These are phyloP conservation scores for Circinella umbellata DNA, from an alignment of 371 early-diverging fungal species.

Conservation along the genomic window DNA sequence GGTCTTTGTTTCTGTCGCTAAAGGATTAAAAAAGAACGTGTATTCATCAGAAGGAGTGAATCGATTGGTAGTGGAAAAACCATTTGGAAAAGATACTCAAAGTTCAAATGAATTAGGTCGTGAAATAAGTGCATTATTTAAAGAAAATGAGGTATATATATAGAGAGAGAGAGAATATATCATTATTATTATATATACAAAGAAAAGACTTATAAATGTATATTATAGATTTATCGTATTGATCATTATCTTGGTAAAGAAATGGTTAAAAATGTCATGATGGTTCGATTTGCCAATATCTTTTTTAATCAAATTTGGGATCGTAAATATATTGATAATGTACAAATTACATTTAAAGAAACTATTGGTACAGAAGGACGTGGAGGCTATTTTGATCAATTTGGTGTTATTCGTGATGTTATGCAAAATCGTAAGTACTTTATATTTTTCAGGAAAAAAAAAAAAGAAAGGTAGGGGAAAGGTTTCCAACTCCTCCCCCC, in stretches of 20 bases:
- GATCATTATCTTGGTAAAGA: conserved; percentile 99
- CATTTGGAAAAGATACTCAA: conserved; percentile 95
- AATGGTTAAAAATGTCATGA: conserved; percentile 98
- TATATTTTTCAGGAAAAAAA: too few species aligned
- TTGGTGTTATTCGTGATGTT: conserved; percentile 99
- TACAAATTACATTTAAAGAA: conserved; percentile 99
- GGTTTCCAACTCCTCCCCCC: too few species aligned
- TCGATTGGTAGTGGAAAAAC: conserved; percentile 95
- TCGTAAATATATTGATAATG: conserved; percentile 86
- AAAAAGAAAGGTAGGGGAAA: too few species aligned
- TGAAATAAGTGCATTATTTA: conserved; percentile 76
- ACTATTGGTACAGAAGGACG: conserved; percentile 98
- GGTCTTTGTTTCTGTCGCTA: conserved; percentile 88
- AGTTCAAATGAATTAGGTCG: conserved; percentile 71
- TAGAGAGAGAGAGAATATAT: neutral
- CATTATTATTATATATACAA: neutral
- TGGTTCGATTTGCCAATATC: conserved; percentile 93
- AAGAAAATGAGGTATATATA: conserved; percentile 75
- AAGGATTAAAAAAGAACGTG: conserved; percentile 73
- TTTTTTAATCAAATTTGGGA: conserved; percentile 95
- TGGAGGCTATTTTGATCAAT: conserved; percentile 99
- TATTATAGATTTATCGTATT: conserved; percentile 88
- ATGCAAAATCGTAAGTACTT: conserved; percentile 92
- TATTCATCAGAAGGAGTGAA: conserved; percentile 68
- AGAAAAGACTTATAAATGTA: neutral